phyloP scores from a whole-genome alignment of 345 rosid species.

The Durio zibethinus region DNA sequence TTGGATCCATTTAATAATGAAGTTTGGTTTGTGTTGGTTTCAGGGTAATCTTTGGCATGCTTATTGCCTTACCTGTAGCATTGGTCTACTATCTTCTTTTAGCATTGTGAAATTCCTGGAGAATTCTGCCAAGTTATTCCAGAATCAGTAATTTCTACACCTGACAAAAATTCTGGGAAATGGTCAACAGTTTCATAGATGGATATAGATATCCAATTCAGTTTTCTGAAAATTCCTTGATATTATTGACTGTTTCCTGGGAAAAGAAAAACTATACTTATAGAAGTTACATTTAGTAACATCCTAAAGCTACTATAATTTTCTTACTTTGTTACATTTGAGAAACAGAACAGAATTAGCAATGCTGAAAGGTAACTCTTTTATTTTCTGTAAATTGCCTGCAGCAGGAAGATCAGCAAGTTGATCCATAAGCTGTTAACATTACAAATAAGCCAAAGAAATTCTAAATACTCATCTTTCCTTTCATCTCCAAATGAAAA shows the following conservation, averaged over 20 bases:
- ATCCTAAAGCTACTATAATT: neutral
- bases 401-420: neutral
- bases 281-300: neutral
- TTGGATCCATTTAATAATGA: neutral
- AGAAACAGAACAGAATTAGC: neutral
- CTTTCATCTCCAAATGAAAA: no score
- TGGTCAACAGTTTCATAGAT: neutral
- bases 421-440: neutral
- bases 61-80: conserved; percentile 70
- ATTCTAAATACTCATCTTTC: no score
- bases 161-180: neutral
- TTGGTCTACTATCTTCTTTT: conserved; percentile 70
- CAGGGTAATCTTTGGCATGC: conserved; percentile 85
- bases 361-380: neutral
- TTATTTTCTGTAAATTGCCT: no score
- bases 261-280: neutral
- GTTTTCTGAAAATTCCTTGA: neutral
- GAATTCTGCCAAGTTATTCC: neutral
- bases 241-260: neutral
- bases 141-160: neutral
- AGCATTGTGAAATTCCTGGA: conserved; percentile 23
- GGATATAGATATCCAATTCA: neutral
- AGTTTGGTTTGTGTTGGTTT: conserved; percentile 11
- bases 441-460: neutral
- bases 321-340: no score